These are phyloP conservation scores for Nigrograna mackinnonii DNA, from an alignment of 2,329 filamentous ascomycete genomes.

Conservation along the genomic window DNA sequence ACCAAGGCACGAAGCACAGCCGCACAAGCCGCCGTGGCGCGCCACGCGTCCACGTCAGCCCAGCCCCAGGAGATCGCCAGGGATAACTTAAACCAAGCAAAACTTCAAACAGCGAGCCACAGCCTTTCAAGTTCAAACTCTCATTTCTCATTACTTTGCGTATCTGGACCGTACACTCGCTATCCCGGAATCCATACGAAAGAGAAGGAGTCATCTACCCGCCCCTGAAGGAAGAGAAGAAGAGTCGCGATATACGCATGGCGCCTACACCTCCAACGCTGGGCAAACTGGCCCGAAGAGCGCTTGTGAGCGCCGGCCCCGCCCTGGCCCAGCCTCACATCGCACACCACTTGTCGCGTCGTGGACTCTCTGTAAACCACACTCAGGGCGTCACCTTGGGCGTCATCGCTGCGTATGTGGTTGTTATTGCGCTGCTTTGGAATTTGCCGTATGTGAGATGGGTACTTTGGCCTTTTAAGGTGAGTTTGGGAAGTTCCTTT, in stretches of 20 bases:
- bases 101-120: no score
- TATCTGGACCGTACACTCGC: no score
- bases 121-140: no score
- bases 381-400: slow-evolving; percentile 74
- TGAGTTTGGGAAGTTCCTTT: slow-evolving; percentile 42
- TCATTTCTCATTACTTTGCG: no score
- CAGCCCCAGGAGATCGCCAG: no score
- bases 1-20: no score
- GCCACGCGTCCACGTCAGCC: no score
- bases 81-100: no score
- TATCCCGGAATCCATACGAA: no score
- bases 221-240: background rate
- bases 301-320: slow-evolving; percentile 29
- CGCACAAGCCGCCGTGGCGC: no score
- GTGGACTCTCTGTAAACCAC: slow-evolving; percentile 64
- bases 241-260: no score
- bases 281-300: slow-evolving; percentile 25
- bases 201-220: no score
- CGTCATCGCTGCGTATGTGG: slow-evolving; percentile 71
- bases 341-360: slow-evolving; percentile 48
- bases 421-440: slow-evolving; percentile 76
- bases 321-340: slow-evolving; percentile 24
- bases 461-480: slow-evolving; percentile 81
- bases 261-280: slow-evolving; percentile 17
- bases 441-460: slow-evolving; percentile 77